Evolutionary conservation across 2,329 filamentous ascomycete species (phyloP).

Genomic region (Ciborinia camelliae): DNA sequence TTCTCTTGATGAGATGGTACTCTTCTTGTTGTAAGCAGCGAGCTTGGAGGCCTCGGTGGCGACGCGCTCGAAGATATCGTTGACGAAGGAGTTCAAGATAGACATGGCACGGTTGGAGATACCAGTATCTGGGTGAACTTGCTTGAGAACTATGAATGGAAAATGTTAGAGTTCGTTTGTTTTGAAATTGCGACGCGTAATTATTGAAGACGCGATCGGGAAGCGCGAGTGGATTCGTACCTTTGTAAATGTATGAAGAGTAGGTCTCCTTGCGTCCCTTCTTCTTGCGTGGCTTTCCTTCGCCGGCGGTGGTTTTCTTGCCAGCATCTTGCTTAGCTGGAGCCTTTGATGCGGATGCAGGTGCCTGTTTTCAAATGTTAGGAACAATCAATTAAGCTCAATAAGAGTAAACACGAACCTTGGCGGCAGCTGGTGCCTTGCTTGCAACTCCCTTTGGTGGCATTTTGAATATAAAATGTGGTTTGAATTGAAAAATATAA

Average conservation of each 20-base stretch:
- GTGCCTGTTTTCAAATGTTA: conserved; percentile 6
- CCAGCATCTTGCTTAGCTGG: conserved; percentile 81
- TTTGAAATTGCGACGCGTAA: conserved; percentile 15
- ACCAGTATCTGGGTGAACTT: conserved; percentile 99
- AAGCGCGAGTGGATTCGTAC: conserved; percentile 50
- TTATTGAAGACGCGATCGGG: conserved; percentile 25
- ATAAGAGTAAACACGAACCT: conserved; percentile 53
- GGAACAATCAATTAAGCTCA: neutral
- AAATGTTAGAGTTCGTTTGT: conserved; percentile 27
- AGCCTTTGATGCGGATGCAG: conserved; percentile 67
- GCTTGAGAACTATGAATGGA: conserved; percentile 80
- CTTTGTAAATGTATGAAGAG: conserved; percentile 99
- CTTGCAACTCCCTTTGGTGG: conserved; percentile 80
- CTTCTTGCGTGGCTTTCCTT: conserved; percentile 99
- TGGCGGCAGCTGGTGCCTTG: conserved; percentile 73
- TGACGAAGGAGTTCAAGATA: conserved; percentile 99
- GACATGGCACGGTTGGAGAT: conserved; percentile 99
- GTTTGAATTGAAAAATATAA: conserved; percentile 36
- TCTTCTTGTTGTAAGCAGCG: conserved; percentile 99
- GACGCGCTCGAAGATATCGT: conserved; percentile 99
- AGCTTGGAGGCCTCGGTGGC: conserved; percentile 99
- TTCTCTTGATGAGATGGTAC: conserved; percentile 97
- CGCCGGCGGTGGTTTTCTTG: conserved; percentile 87
- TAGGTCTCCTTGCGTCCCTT: conserved; percentile 99
- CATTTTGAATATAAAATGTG: conserved; percentile 61